phyloP scores from a whole-genome alignment of 306 rosid species.

The Mucuna pruriens region DNA sequence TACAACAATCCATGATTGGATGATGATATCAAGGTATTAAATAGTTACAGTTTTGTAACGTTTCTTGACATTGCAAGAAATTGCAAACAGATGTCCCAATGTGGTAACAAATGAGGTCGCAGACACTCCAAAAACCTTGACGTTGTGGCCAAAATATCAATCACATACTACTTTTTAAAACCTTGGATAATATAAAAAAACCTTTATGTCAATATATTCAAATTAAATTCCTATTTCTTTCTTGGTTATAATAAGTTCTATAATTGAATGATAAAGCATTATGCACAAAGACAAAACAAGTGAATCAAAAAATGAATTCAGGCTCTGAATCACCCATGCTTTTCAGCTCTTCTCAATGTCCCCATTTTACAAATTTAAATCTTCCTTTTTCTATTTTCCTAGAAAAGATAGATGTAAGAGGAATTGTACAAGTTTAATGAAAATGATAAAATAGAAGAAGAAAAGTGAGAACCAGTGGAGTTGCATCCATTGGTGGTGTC shows the following conservation, averaged over 20 bases:
- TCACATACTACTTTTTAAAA: no score
- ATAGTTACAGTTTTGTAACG: no score
- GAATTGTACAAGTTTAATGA: background rate
- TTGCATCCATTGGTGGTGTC: constrained; percentile 71
- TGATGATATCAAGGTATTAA: no score
- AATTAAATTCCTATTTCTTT: background rate
- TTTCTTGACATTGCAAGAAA: no score
- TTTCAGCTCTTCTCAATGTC: background rate
- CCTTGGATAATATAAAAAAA: no score
- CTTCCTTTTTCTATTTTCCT: background rate
- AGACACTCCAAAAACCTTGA: no score
- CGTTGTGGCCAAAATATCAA: no score
- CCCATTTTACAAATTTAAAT: background rate
- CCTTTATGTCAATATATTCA: background rate
- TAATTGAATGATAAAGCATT: background rate
- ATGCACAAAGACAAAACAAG: background rate
- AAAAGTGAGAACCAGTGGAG: constrained; percentile 46
- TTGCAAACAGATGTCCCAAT: no score
- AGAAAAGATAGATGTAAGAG: background rate
- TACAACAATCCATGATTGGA: background rate
- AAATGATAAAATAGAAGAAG: background rate
- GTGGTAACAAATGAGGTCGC: no score
- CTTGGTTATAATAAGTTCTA: background rate
- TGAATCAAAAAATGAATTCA: background rate
- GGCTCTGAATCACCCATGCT: background rate